A percentile compares a stretch with the other conserved stretches of the same genome.
phyloP scores from a whole-genome alignment of 148 eudicot species.

The Suaeda aralocaspica region DNA sequence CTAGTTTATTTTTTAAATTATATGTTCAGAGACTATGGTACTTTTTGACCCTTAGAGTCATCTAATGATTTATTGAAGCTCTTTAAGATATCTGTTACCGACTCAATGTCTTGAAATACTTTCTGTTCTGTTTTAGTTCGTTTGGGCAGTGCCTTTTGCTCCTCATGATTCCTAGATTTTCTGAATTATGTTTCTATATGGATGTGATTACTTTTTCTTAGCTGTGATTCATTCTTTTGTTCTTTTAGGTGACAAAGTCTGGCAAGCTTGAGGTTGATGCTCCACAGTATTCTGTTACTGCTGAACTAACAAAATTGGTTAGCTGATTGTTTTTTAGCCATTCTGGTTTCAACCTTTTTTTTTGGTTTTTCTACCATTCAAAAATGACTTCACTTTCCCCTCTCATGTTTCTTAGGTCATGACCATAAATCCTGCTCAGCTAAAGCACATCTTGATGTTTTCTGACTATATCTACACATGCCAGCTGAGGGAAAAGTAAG shows the following conservation, averaged over 20 bases:
- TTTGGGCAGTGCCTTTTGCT: not conserved
- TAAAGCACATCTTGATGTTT: conserved; percentile 56
- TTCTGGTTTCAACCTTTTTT: conserved; percentile 4
- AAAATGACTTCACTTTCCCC: not conserved
- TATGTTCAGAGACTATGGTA: not conserved
- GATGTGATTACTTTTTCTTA: not conserved
- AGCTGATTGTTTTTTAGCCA: conserved; percentile 23
- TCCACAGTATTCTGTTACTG: conserved; percentile 70
- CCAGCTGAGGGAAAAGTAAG: conserved; percentile 77
- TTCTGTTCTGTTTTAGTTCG: not conserved
- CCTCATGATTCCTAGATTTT: not conserved
- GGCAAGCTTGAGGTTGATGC: conserved; percentile 68
- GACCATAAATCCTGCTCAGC: conserved; percentile 66
- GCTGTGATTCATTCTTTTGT: conserved; percentile 12
- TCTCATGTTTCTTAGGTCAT: conserved; percentile 43
- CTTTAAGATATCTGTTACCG: not conserved
- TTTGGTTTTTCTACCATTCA: not conserved
- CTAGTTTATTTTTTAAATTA: not conserved
- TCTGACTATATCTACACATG: conserved; percentile 62
- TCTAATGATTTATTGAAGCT: not conserved
- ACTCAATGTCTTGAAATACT: not conserved
- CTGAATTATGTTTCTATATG: not conserved
- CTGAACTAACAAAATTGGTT: conserved; percentile 59
- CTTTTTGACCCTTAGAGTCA: not conserved
- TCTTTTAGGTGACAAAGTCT: conserved; percentile 62